A percentile compares a stretch with the other conserved stretches of the same genome.
Conservation (phyloP, 176 grass and related monocot species). For the Eleusine indica region DNA sequence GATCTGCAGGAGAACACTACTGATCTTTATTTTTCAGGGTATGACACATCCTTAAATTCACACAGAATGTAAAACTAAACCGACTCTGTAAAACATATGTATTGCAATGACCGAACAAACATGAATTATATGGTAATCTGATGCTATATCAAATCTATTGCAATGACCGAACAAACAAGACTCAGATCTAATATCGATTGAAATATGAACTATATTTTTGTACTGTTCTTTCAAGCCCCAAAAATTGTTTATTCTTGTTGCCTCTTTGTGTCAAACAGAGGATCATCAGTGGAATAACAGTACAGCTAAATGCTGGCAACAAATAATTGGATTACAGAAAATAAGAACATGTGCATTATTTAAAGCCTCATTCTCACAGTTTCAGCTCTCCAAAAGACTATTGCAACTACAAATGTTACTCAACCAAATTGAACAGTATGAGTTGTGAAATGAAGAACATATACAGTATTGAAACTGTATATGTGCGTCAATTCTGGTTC, state of each 20-base stretch:
- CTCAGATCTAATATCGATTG: constrained; percentile 16
- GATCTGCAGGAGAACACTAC: neutral
- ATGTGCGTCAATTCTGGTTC: too few relatives aligned
- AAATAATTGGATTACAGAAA: constrained; percentile 19
- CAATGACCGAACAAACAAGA: constrained; percentile 27
- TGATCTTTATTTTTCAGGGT: constrained; percentile 17
- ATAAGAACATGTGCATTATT: constrained; percentile 3
- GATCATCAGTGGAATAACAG: constrained; percentile 45
- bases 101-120: neutral
- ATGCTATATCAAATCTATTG: constrained; percentile 12
- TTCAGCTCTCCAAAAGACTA: constrained; percentile 34
- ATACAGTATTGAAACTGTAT: neutral
- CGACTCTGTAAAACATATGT: neutral
- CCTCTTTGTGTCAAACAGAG: constrained; percentile 47
- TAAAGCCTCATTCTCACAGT: constrained; percentile 8
- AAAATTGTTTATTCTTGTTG: constrained; percentile 25
- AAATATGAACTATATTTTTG: constrained; percentile 27
- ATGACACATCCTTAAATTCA: constrained; percentile 21
- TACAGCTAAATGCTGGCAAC: constrained; percentile 39
- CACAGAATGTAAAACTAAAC: constrained; percentile 29
- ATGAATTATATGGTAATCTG: constrained; percentile 19
- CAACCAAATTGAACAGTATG: constrained; percentile 8
- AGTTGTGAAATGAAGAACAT: constrained; percentile 3
- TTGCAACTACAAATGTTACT: constrained; percentile 22
- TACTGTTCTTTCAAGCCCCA: constrained; percentile 18